These are phyloP conservation scores for Amphichorda felina DNA, from an alignment of 2,329 filamentous ascomycete species.

Conservation along the genomic window DNA sequence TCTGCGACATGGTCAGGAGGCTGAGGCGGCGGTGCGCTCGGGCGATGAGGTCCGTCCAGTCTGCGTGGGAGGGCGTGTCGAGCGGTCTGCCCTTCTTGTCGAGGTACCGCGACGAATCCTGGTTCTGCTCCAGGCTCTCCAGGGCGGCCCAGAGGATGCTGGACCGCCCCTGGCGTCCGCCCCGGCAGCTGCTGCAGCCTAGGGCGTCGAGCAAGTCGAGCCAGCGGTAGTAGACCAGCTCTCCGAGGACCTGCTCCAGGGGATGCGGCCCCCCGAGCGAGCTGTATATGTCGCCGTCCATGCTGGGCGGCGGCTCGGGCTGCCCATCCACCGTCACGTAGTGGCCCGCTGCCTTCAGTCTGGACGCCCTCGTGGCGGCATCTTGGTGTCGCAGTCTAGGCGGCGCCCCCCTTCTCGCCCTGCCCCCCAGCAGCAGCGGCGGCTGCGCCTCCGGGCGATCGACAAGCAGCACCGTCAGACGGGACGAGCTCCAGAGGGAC, in stretches of 20 bases:
- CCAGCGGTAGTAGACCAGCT: slow-evolving; percentile 14
- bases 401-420: background rate
- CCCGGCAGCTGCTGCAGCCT: background rate
- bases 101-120: slow-evolving; percentile 1
- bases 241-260: slow-evolving; percentile 7
- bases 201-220: slow-evolving; percentile 9
- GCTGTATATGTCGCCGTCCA: slow-evolving; percentile 3
- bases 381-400: slow-evolving; percentile 5
- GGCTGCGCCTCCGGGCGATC: background rate
- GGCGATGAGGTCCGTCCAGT: slow-evolving; percentile 10
- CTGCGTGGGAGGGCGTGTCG: slow-evolving; percentile 7
- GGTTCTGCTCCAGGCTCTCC: slow-evolving; percentile 6
- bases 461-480: slow-evolving; percentile 1
- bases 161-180: background rate
- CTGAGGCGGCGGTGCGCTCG: slow-evolving; percentile 1
- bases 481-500: background rate
- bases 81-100: slow-evolving; percentile 4
- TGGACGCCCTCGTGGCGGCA: slow-evolving; percentile 3
- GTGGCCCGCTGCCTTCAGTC: background rate
- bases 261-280: background rate
- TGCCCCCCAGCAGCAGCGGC: too few relatives aligned
- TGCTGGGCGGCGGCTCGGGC: background rate
- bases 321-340: background rate
- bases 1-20: background rate
- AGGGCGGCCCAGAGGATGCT: slow-evolving; percentile 3